Conservation (phyloP, 306 rosid species). For the Gleditsia sinensis region DNA sequence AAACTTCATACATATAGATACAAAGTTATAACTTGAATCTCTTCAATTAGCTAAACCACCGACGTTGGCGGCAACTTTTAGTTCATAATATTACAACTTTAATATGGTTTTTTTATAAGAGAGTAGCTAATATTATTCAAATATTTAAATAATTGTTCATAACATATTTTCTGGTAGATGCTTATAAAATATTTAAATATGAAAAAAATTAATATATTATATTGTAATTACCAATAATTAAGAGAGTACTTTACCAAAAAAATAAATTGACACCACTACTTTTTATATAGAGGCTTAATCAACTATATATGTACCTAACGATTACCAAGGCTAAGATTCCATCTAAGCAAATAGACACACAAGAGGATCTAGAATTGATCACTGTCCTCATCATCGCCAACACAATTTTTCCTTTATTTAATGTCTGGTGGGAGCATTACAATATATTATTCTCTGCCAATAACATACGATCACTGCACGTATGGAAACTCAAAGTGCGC, state of each 20-base stretch:
- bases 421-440: neutral
- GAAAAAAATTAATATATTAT: neutral
- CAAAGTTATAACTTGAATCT: too few relatives aligned
- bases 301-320: neutral
- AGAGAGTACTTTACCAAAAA: neutral
- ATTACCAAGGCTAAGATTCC: neutral
- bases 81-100: too few relatives aligned
- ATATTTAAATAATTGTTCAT: too few relatives aligned
- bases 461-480: neutral
- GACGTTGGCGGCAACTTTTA: too few relatives aligned
- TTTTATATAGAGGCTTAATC: neutral
- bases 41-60: too few relatives aligned
- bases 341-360: neutral
- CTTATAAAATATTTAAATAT: too few relatives aligned
- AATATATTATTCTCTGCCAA: neutral
- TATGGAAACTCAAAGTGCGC: conserved; percentile 7
- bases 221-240: neutral
- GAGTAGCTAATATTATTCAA: too few relatives aligned
- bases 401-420: neutral
- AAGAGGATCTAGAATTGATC: conserved; percentile 9
- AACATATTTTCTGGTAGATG: too few relatives aligned
- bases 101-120: too few relatives aligned
- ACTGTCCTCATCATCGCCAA: conserved; percentile 10
- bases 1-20: too few relatives aligned
- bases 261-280: conserved; percentile 2